These are phyloP conservation scores for Tylopilus sp. DNA, from an alignment of 768 basidiomycete species.

Conservation along the genomic window DNA sequence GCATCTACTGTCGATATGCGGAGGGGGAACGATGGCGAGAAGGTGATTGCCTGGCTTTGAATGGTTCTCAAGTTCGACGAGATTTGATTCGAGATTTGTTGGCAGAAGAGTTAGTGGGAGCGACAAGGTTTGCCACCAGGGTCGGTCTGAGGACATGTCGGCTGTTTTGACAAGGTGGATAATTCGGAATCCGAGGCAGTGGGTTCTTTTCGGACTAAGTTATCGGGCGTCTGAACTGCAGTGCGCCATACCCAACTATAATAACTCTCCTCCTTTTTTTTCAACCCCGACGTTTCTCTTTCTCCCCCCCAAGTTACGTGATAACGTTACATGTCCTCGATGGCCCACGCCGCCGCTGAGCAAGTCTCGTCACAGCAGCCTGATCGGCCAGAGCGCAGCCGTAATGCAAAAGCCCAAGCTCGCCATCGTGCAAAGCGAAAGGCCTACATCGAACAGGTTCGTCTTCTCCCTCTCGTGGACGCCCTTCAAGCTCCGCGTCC, in stretches of 20 bases:
- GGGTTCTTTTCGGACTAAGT: constrained; percentile 25
- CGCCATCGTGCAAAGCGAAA: constrained; percentile 89
- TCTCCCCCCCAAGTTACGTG: constrained; percentile 38
- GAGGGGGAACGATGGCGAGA: constrained; percentile 7
- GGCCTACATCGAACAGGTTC: constrained; percentile 87
- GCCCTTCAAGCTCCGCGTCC: constrained; percentile 4
- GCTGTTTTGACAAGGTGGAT: constrained; percentile 42
- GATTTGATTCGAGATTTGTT: constrained; percentile 33
- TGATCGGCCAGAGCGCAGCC: constrained; percentile 78
- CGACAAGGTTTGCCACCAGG: constrained; percentile 35
- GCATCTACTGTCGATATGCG: neutral
- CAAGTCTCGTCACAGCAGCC: constrained; percentile 36
- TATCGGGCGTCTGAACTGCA: constrained; percentile 27
- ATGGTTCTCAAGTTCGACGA: constrained; percentile 23
- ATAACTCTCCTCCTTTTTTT: constrained; percentile 35
- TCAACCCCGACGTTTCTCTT: constrained; percentile 47
- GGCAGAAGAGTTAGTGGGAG: constrained; percentile 14
- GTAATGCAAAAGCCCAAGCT: constrained; percentile 86
- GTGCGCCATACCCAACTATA: constrained; percentile 27
- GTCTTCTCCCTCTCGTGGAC: constrained; percentile 1
- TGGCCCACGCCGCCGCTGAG: constrained; percentile 49
- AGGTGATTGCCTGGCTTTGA: constrained; percentile 17
- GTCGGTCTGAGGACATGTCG: constrained; percentile 32
- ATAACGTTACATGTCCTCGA: constrained; percentile 56
- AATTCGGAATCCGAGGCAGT: constrained; percentile 45